phyloP scores from a whole-genome alignment of 495 filamentous ascomycete species.

The Penicillium silybi region DNA sequence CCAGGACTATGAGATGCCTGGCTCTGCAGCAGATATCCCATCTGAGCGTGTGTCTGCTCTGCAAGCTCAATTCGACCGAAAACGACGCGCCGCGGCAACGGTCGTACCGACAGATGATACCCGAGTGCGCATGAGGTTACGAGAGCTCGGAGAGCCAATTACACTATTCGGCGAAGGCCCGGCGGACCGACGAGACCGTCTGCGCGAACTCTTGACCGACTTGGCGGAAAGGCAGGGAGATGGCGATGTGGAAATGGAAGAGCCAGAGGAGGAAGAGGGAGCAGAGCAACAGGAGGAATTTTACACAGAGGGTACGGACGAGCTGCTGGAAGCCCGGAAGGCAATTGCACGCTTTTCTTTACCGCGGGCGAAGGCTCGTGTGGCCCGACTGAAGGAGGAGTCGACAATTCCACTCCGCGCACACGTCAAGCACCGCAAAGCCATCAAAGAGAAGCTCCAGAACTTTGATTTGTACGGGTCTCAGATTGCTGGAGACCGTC shows the following conservation, averaged over 20 bases:
- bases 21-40: constrained; percentile 68
- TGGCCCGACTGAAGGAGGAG: constrained; percentile 73
- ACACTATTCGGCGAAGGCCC: constrained; percentile 94
- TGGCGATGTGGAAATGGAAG: constrained; percentile 63
- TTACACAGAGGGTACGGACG: constrained; percentile 76
- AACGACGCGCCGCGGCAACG: constrained; percentile 81
- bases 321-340: constrained; percentile 71
- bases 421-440: constrained; percentile 86
- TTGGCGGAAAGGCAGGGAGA: constrained; percentile 62
- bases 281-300: constrained; percentile 90
- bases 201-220: constrained; percentile 75
- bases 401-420: constrained; percentile 77
- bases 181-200: constrained; percentile 76
- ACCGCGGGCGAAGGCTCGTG: constrained; percentile 71
- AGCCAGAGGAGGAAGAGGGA: constrained; percentile 42
- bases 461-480: constrained; percentile 87
- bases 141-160: constrained; percentile 84
- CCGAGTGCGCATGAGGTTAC: constrained; percentile 72
- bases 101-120: constrained; percentile 95
- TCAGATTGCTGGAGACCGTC: constrained; percentile 85
- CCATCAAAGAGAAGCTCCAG: constrained; percentile 76
- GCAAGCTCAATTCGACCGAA: constrained; percentile 83
- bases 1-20: constrained; percentile 78
- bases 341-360: constrained; percentile 83
- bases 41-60: constrained; percentile 86